Percentiles rank a stretch among this genome's conserved stretches.
Evolutionary conservation across 345 rosid genomes (phyloP).

Genomic region (Rhodamnia rubescens): DNA sequence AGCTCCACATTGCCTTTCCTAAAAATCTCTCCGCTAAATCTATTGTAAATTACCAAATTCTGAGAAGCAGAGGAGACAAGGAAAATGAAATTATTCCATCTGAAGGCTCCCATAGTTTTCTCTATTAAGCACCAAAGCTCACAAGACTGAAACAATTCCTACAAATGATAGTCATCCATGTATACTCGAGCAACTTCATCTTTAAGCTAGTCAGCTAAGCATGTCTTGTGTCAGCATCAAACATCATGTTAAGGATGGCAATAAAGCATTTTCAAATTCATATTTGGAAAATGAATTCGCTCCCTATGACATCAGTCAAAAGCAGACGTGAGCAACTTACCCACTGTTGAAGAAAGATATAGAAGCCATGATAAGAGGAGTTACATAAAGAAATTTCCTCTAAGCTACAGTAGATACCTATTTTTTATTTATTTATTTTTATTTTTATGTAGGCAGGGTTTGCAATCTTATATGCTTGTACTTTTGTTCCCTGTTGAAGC

Average conservation of each 20-base stretch:
- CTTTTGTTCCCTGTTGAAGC: conserved; percentile 67
- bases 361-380: background rate
- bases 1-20: background rate
- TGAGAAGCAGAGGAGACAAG: background rate
- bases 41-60: background rate
- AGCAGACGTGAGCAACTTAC: background rate
- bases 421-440: too few species aligned
- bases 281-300: background rate
- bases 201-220: background rate
- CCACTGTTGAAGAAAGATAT: background rate
- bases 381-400: background rate
- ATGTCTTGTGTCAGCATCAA: background rate
- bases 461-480: conserved; percentile 70
- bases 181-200: background rate
- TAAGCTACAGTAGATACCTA: background rate
- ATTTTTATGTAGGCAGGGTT: conserved; percentile 34
- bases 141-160: background rate
- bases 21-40: background rate
- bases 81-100: background rate
- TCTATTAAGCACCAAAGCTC: background rate
- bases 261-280: background rate
- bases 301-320: background rate
- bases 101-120: background rate
- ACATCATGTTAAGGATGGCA: background rate
- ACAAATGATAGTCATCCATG: background rate